phyloP scores from a whole-genome alignment of 169 alveolate genomes.

The Besnoitia besnoiti region DNA sequence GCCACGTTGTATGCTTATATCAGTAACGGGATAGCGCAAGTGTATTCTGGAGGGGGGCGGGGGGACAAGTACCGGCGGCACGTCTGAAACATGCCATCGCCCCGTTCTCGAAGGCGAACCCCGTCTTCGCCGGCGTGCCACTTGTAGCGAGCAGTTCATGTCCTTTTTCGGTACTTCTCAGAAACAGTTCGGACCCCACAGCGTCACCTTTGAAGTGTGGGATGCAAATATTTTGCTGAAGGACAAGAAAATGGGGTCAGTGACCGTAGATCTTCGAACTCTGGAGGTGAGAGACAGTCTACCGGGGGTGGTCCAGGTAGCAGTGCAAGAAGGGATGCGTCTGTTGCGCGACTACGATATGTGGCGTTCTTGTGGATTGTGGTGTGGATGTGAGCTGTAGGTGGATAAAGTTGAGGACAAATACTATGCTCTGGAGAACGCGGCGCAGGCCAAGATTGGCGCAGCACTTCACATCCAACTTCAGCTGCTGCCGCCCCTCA shows the following conservation, averaged over 20 bases:
- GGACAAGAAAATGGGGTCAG: conserved; percentile 19
- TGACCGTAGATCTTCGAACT: background rate
- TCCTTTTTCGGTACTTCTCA: too few species aligned
- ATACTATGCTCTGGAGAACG: conserved; percentile 4
- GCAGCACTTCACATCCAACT: conserved; percentile 9
- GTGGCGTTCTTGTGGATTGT: background rate
- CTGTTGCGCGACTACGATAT: too few species aligned
- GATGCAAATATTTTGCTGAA: conserved; percentile 1
- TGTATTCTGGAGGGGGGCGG: too few species aligned
- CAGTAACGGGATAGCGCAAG: too few species aligned
- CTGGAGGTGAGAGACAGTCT: background rate
- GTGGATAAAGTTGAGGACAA: background rate
- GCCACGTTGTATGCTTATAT: too few species aligned
- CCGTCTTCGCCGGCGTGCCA: too few species aligned
- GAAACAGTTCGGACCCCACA: conserved; percentile 29
- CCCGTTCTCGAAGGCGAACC: too few species aligned
- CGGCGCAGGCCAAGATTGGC: conserved; percentile 11
- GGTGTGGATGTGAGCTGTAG: background rate
- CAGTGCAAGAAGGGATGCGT: too few species aligned
- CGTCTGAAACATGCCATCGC: too few species aligned
- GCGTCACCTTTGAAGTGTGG: conserved; percentile 12
- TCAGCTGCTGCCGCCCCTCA: conserved; percentile 6
- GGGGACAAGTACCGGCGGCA: too few species aligned
- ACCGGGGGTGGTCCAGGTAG: too few species aligned
- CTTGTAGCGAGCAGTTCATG: too few species aligned